phyloP scores from a whole-genome alignment of 306 rosid genomes.

The cucumber (Cucumis sativus) region Cucumber_9930_V3 NC_026657.2:36456001-36456500 shows the following conservation, averaged over 20 bases:
- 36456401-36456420: too few relatives aligned
- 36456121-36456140: conserved; percentile 26
- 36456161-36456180: conserved; percentile 54
- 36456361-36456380: conserved; percentile 42
- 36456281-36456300: conserved; percentile 31
- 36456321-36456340: conserved; percentile 48
- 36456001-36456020: conserved; percentile 48
- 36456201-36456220: too few relatives aligned
- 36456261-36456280: too few relatives aligned
- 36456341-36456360: conserved; percentile 68
- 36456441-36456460: too few relatives aligned
- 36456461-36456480: too few relatives aligned
- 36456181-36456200: conserved; percentile 37
- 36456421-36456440: too few relatives aligned
- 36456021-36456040: conserved; percentile 47
- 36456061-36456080: conserved; percentile 26
- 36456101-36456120: neutral
- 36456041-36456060: conserved; percentile 48
- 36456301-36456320: conserved; percentile 30
- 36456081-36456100: neutral
- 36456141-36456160: conserved; percentile 32
- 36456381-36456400: too few relatives aligned
- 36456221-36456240: too few relatives aligned
- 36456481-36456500: too few relatives aligned
- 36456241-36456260: too few relatives aligned